phyloP scores from a whole-genome alignment of 2,329 filamentous ascomycete genomes.

The Leptographium procerum region DNA sequence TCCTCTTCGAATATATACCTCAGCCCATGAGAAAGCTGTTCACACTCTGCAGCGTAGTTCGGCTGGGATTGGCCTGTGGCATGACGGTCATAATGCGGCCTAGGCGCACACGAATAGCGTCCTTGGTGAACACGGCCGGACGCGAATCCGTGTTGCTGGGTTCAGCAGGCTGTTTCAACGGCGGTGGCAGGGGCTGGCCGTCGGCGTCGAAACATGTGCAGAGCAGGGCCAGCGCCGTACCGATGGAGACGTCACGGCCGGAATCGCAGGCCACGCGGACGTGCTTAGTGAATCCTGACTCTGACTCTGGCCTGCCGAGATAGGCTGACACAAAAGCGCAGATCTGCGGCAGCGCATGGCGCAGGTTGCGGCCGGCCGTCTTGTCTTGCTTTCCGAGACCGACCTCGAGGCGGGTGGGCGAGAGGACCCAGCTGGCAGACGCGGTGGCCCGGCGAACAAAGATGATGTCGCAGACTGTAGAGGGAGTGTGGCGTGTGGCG shows the following conservation, averaged over 20 bases:
- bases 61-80: constrained; percentile 71
- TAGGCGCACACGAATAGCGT: constrained; percentile 62
- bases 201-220: constrained; percentile 59
- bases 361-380: constrained; percentile 71
- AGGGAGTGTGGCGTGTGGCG: too few relatives aligned
- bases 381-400: constrained; percentile 58
- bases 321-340: constrained; percentile 39
- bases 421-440: constrained; percentile 29
- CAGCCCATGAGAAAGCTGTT: constrained; percentile 77
- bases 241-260: constrained; percentile 72
- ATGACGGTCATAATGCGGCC: constrained; percentile 73
- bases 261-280: constrained; percentile 60
- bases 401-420: constrained; percentile 36
- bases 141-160: not conserved
- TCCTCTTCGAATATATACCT: constrained; percentile 14
- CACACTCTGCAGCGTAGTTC: constrained; percentile 79
- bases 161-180: too few relatives aligned
- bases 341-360: constrained; percentile 55
- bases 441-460: constrained; percentile 32
- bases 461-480: constrained; percentile 26
- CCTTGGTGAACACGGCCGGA: constrained; percentile 50
- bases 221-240: constrained; percentile 61
- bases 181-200: constrained; percentile 16
- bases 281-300: too few relatives aligned
- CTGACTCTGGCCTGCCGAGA: constrained; percentile 17